Evolutionary conservation across 1,284 basidiomycete genomes (phyloP).

Genomic region (Sporisorium exsertum): DNA sequence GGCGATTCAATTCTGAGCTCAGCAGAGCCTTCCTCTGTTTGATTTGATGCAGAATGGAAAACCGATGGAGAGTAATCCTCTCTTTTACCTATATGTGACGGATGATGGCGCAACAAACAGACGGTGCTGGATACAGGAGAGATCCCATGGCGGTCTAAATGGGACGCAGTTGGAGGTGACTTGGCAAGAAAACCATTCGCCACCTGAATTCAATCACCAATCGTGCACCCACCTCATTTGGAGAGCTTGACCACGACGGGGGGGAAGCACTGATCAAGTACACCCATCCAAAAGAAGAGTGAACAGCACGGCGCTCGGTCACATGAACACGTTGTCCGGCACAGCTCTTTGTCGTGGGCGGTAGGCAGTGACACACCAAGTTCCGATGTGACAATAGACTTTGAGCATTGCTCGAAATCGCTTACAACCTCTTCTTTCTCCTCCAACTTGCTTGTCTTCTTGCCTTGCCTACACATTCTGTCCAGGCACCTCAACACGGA

Average conservation of each 20-base stretch:
- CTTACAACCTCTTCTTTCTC: not conserved
- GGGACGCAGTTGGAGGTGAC: not conserved
- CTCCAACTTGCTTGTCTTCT: not conserved
- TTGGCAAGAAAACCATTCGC: not conserved
- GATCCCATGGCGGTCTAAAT: not conserved
- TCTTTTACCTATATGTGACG: not conserved
- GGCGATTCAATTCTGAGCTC: not conserved
- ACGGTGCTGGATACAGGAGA: too few relatives aligned
- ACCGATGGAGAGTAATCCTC: not conserved
- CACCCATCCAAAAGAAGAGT: not conserved
- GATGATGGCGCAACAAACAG: too few relatives aligned
- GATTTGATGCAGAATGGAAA: not conserved
- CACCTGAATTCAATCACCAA: not conserved
- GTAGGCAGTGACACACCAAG: slow-evolving; percentile 1
- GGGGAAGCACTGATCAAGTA: not conserved
- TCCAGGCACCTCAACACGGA: not conserved
- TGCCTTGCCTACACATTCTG: not conserved
- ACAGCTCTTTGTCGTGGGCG: not conserved
- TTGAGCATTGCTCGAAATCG: slow-evolving; percentile 6
- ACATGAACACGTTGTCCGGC: slow-evolving; percentile 1
- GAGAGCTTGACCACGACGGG: not conserved
- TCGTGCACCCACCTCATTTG: slow-evolving; percentile 2
- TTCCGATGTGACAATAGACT: slow-evolving; percentile 1
- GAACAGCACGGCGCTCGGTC: not conserved
- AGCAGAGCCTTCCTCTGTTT: slow-evolving; percentile 1